These are phyloP conservation scores for Cutaneotrichosporon sp. DNA, from an alignment of 1,284 basidiomycete genomes.

Conservation along the genomic window DNA sequence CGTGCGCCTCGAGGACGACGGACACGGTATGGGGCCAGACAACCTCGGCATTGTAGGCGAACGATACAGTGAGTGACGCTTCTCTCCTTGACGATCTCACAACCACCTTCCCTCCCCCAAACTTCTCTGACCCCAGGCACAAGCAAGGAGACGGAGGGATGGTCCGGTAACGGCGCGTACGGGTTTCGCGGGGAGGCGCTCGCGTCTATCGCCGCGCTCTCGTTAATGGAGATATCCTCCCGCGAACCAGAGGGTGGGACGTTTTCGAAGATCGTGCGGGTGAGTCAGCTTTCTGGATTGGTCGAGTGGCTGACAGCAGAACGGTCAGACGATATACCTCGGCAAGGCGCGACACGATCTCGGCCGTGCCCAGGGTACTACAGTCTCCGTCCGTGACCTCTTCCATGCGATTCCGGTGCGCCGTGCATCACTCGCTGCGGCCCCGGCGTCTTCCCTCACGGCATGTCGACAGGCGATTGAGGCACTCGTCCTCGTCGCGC, in stretches of 20 bases:
- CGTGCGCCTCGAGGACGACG: constrained; percentile 80
- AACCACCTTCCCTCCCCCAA: neutral
- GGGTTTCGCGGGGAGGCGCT: constrained; percentile 89
- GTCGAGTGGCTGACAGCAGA: constrained; percentile 17
- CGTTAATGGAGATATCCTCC: constrained; percentile 65
- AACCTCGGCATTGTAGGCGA: constrained; percentile 61
- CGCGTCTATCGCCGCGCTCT: constrained; percentile 71
- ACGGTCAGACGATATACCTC: constrained; percentile 19
- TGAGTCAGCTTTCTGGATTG: constrained; percentile 38
- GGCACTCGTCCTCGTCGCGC: constrained; percentile 68
- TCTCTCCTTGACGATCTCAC: neutral
- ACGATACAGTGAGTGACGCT: constrained; percentile 63
- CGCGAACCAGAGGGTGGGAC: constrained; percentile 63
- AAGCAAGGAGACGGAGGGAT: constrained; percentile 26
- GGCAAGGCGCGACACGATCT: constrained; percentile 60
- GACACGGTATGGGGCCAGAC: constrained; percentile 66
- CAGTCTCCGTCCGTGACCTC: constrained; percentile 74
- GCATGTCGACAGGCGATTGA: constrained; percentile 70
- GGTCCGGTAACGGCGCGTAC: constrained; percentile 58
- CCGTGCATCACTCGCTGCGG: constrained; percentile 29
- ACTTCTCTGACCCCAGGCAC: constrained; percentile 20
- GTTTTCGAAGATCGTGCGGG: constrained; percentile 74
- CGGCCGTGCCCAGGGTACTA: constrained; percentile 66
- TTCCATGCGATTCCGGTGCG: constrained; percentile 70
- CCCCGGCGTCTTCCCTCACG: constrained; percentile 61